Percentiles rank a stretch among this genome's conserved stretches.
Evolutionary conservation across 2,329 filamentous ascomycete genomes (phyloP).

Genomic region (Trichothecium roseum): DNA sequence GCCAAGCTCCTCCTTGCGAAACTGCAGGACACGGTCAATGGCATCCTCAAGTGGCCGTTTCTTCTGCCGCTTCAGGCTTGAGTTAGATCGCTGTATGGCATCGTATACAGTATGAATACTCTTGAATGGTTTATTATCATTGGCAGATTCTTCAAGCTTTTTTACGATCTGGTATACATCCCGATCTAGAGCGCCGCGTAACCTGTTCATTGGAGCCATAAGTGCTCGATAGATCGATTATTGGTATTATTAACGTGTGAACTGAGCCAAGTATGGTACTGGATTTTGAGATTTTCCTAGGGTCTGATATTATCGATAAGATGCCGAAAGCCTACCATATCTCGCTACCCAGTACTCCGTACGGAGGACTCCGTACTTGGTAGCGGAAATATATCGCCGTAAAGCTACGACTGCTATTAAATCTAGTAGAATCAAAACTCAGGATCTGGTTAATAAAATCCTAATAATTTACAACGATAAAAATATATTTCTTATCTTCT

Average conservation of each 20-base stretch:
- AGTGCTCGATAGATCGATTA: no score
- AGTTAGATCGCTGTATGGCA: conserved; percentile 76
- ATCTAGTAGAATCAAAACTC: no score
- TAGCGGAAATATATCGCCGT: no score
- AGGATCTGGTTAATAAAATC: no score
- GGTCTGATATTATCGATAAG: conserved; percentile 2
- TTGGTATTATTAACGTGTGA: no score
- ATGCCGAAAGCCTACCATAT: no score
- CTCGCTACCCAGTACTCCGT: no score
- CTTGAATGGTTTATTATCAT: conserved; percentile 33
- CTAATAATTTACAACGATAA: no score
- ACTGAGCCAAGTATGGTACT: conserved; percentile 4
- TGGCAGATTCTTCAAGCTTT: conserved; percentile 58
- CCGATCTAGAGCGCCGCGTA: conserved; percentile 50
- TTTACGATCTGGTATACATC: conserved; percentile 72
- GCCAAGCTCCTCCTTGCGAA: conserved; percentile 55
- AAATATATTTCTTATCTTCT: no score
- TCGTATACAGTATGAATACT: conserved; percentile 60
- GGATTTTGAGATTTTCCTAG: not conserved
- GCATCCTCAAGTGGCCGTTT: conserved; percentile 76
- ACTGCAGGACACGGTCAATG: conserved; percentile 70
- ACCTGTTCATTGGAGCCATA: no score
- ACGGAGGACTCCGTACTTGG: no score
- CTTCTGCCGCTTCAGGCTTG: conserved; percentile 70
- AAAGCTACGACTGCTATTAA: no score